phyloP scores from a whole-genome alignment of 306 rosid species.

The Fragaria ananassa region DNA sequence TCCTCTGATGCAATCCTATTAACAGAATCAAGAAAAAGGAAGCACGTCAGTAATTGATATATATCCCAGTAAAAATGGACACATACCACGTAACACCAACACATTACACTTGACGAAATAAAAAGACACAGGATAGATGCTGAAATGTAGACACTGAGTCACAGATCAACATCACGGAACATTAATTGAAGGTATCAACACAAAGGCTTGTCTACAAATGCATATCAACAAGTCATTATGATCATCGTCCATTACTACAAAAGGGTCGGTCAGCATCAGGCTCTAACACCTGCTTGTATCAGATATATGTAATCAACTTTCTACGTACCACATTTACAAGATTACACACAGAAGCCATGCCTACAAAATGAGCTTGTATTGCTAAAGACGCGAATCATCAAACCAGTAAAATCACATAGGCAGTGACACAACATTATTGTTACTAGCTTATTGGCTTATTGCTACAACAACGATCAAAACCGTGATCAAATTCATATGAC shows the following conservation, averaged over 20 bases:
- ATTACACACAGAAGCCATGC: neutral
- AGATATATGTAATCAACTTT: neutral
- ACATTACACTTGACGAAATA: neutral
- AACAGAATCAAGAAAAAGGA: conserved; percentile 12
- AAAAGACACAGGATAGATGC: neutral
- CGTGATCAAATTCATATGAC: neutral
- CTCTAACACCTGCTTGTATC: neutral
- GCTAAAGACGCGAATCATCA: neutral
- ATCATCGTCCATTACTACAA: neutral
- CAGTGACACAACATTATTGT: neutral
- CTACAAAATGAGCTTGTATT: neutral
- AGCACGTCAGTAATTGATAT: neutral
- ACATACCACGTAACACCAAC: neutral
- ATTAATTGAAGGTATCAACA: neutral
- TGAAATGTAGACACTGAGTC: neutral
- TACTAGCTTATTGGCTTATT: neutral
- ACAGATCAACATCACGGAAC: neutral
- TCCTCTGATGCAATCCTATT: conserved; percentile 36
- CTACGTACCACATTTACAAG: neutral
- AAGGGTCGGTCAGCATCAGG: neutral
- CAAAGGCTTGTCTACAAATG: neutral
- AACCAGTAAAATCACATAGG: conserved; percentile 1
- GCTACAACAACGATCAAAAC: neutral
- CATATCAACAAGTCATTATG: neutral
- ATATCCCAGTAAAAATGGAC: neutral